A percentile compares a stretch with the other conserved stretches of the same genome.
phyloP scores from a whole-genome alignment of 2,329 filamentous ascomycete species.

The Clonostachys chloroleuca region DNA sequence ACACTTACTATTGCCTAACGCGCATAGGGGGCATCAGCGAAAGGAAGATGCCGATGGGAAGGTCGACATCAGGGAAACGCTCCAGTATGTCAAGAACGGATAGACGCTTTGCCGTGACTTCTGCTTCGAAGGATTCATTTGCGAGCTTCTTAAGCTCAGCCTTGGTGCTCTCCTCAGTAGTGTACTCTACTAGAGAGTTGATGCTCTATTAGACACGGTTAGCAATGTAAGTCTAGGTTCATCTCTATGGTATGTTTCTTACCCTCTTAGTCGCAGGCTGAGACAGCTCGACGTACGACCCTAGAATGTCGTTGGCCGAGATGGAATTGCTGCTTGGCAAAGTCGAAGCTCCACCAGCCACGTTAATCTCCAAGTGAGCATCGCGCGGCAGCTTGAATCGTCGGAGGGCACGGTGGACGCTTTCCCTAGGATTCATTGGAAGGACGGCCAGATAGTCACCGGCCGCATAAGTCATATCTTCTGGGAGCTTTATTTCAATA shows the following conservation, averaged over 20 bases:
- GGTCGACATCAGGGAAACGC: slow-evolving; percentile 42
- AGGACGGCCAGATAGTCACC: slow-evolving; percentile 70
- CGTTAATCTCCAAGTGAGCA: slow-evolving; percentile 45
- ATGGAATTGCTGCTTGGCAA: slow-evolving; percentile 50
- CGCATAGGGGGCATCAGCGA: slow-evolving; percentile 61
- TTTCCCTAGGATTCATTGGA: slow-evolving; percentile 58
- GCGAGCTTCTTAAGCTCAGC: slow-evolving; percentile 28
- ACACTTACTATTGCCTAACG: slow-evolving; percentile 21
- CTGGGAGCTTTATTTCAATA: slow-evolving; percentile 59
- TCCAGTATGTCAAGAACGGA: slow-evolving; percentile 60
- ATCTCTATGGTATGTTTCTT: slow-evolving; percentile 16
- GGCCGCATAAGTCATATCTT: slow-evolving; percentile 54
- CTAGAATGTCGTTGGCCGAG: slow-evolving; percentile 55
- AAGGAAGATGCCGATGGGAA: slow-evolving; percentile 57
- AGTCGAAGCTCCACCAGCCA: slow-evolving; percentile 38
- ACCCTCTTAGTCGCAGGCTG: slow-evolving; percentile 63
- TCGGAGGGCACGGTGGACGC: slow-evolving; percentile 55
- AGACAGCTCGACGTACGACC: slow-evolving; percentile 64
- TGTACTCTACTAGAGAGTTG: slow-evolving; percentile 8
- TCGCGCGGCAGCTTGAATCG: slow-evolving; percentile 63
- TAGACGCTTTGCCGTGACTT: slow-evolving; percentile 40
- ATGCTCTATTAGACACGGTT: slow-evolving; percentile 21
- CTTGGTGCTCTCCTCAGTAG: slow-evolving; percentile 22
- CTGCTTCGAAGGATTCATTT: slow-evolving; percentile 27
- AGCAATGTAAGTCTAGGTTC: slow-evolving; percentile 25